Evolutionary conservation across 1,284 basidiomycete genomes (phyloP).

Genomic region (Irpex lacteus): DNA sequence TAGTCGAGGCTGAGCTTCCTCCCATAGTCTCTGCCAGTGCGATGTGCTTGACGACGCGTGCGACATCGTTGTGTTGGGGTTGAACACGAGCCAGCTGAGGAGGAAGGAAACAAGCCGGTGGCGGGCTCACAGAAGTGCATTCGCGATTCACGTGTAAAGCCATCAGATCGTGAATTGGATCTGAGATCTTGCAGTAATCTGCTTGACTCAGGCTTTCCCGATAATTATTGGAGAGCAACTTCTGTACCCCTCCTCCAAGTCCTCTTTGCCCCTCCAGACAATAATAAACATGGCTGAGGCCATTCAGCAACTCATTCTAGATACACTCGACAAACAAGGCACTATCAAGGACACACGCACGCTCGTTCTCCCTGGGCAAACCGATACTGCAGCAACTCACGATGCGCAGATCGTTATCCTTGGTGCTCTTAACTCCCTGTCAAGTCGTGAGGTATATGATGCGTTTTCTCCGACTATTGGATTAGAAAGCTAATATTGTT

Average conservation of each 20-base stretch:
- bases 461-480: conserved; percentile 15
- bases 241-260: not conserved
- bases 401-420: conserved; percentile 81
- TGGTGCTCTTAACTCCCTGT: conserved; percentile 85
- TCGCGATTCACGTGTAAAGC: conserved; percentile 7
- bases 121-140: not conserved
- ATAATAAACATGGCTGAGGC: conserved; percentile 59
- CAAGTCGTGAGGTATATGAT: conserved; percentile 78
- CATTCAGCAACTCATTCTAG: conserved; percentile 78
- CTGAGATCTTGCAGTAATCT: conserved; percentile 11
- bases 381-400: conserved; percentile 54
- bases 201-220: conserved; percentile 10
- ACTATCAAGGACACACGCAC: conserved; percentile 74
- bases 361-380: conserved; percentile 67
- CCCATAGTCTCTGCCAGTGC: conserved; percentile 64
- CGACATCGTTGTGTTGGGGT: conserved; percentile 11
- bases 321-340: conserved; percentile 59
- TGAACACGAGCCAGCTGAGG: not conserved
- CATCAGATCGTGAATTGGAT: conserved; percentile 7
- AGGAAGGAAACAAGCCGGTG: not conserved
- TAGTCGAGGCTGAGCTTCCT: conserved; percentile 53
- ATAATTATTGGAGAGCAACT: not conserved
- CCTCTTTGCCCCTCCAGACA: not conserved
- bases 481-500: not conserved
- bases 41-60: conserved; percentile 15